Conservation (phyloP, 2,329 filamentous ascomycete species). For the Daldinia sp. region DNA sequence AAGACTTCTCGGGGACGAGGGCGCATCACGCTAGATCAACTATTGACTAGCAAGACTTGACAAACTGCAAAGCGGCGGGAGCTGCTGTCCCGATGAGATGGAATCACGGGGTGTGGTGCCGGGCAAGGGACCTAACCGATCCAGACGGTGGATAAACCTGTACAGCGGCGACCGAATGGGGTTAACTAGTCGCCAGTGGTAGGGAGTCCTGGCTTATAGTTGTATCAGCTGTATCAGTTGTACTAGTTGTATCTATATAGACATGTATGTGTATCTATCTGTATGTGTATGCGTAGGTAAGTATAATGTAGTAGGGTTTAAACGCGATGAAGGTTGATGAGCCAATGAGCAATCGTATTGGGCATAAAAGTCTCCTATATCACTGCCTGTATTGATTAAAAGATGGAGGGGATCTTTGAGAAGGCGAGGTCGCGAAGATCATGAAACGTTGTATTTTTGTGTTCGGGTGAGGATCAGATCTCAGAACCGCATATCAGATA, state of each 20-base stretch:
- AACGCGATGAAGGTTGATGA: not conserved
- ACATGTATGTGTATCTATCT: no score
- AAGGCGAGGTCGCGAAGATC: conserved; percentile 36
- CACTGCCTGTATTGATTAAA: conserved; percentile 8
- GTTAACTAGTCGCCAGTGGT: conserved; percentile 7
- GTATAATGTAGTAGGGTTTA: not conserved
- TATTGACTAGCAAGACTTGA: conserved; percentile 1
- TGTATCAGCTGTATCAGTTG: no score
- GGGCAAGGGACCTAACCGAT: conserved; percentile 11
- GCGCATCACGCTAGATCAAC: conserved; percentile 17
- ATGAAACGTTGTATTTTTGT: conserved; percentile 41
- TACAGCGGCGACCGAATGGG: conserved; percentile 7
- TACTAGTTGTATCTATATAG: no score
- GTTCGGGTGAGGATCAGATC: conserved; percentile 33
- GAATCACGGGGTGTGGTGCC: conserved; percentile 17
- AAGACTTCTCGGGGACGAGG: conserved; percentile 22
- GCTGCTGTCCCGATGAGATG: conserved; percentile 18
- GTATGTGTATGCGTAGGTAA: not conserved
- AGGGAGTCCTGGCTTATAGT: not conserved
- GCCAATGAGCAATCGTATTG: conserved; percentile 14
- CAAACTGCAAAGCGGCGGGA: conserved; percentile 3
- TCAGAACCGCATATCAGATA: conserved; percentile 27
- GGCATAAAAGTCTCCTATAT: not conserved
- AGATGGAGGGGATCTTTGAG: conserved; percentile 16
- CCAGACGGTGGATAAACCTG: conserved; percentile 5